These are phyloP conservation scores for Cymbomonas tetramitiformis DNA, from an alignment of 139 green algal genomes.

Conservation along the genomic window DNA sequence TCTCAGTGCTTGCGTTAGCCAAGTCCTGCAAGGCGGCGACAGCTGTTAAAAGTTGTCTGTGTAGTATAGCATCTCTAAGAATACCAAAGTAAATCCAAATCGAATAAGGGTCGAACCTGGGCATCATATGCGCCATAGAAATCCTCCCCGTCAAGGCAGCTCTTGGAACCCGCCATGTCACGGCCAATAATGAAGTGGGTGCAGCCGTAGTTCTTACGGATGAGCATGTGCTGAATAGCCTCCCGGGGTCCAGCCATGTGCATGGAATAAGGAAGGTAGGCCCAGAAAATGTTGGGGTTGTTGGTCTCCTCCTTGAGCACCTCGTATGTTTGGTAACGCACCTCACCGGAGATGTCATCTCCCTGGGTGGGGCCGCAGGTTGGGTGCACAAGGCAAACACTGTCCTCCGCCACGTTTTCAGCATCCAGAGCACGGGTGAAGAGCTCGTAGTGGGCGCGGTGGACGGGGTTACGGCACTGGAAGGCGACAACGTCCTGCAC, in stretches of 20 bases:
- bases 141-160: constrained; percentile 50
- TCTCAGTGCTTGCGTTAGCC: constrained; percentile 20
- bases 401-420: constrained; percentile 46
- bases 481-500: constrained; percentile 63
- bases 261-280: constrained; percentile 78
- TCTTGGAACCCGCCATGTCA: constrained; percentile 78
- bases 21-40: too few species aligned
- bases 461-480: constrained; percentile 72
- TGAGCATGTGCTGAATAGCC: constrained; percentile 84
- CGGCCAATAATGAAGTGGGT: constrained; percentile 81
- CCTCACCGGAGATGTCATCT: constrained; percentile 86
- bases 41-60: too few species aligned
- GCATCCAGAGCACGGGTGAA: constrained; percentile 66
- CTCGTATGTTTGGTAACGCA: constrained; percentile 74
- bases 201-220: constrained; percentile 80
- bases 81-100: too few species aligned
- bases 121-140: constrained; percentile 56
- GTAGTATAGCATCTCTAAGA: too few species aligned
- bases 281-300: constrained; percentile 59
- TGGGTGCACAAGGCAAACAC: constrained; percentile 66
- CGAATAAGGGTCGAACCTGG: too few species aligned
- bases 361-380: constrained; percentile 77
- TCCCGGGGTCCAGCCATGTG: constrained; percentile 77
- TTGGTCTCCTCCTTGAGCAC: constrained; percentile 55
- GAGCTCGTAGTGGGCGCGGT: constrained; percentile 76